phyloP scores from a whole-genome alignment of 257 asterid species.

The Nicotiana undulata region DNA sequence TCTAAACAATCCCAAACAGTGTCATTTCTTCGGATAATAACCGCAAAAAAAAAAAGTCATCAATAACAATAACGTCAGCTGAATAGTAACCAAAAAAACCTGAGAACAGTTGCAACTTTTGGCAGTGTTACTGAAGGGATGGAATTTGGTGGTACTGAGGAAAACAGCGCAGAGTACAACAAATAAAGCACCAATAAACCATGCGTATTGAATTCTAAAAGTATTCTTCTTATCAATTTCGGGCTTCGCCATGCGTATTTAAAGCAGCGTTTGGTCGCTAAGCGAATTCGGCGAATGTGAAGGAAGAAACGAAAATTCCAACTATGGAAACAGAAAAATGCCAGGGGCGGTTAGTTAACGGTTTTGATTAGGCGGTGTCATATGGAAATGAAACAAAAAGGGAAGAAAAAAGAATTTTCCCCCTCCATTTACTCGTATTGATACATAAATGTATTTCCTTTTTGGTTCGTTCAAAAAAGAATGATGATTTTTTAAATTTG shows the following conservation, averaged over 20 bases:
- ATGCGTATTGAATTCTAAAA: neutral
- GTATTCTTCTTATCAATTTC: neutral
- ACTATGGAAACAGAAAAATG: neutral
- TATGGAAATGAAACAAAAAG: too few relatives aligned
- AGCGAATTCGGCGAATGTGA: neutral
- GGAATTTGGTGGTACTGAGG: conserved; percentile 6
- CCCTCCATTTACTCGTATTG: too few relatives aligned
- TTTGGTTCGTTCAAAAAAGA: too few relatives aligned
- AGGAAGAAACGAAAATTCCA: neutral
- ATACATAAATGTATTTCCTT: too few relatives aligned
- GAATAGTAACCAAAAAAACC: conserved; percentile 3
- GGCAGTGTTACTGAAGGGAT: conserved; percentile 14
- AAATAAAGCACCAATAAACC: conserved; percentile 18
- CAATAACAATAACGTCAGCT: neutral
- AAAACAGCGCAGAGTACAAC: conserved; percentile 26
- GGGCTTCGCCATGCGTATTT: neutral
- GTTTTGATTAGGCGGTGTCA: too few relatives aligned
- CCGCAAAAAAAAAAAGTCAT: too few relatives aligned
- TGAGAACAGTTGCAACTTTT: conserved; percentile 27
- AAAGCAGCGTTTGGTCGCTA: neutral
- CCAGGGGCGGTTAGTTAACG: neutral
- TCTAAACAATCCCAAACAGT: neutral
- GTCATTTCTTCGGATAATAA: neutral
- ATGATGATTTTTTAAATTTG: too few relatives aligned
- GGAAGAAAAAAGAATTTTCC: too few relatives aligned